Evolutionary conservation across 2,329 filamentous ascomycete genomes (phyloP).

Genomic region (Epichloe festucae): DNA sequence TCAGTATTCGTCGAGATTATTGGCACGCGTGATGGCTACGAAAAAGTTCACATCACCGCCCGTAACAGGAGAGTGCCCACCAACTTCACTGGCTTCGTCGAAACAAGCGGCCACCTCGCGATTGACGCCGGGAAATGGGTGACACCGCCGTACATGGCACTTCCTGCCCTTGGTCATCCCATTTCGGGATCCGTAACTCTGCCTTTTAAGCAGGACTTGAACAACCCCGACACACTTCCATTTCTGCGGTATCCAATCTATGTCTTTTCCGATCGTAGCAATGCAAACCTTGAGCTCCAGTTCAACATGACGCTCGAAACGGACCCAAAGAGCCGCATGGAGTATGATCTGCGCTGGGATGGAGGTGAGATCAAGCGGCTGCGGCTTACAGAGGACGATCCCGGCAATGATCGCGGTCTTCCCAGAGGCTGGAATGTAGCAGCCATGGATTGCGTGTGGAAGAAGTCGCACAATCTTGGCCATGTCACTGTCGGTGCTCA

Average conservation of each 20-base stretch:
- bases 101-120: conserved; percentile 20
- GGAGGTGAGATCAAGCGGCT: conserved; percentile 20
- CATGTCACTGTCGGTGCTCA: conserved; percentile 15
- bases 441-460: conserved; percentile 38
- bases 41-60: conserved; percentile 18
- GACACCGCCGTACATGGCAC: conserved; percentile 13
- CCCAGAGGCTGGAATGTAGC: conserved; percentile 36
- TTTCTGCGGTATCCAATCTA: conserved; percentile 19
- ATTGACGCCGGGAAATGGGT: conserved; percentile 19
- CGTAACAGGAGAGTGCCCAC: conserved; percentile 14
- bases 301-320: conserved; percentile 34
- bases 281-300: conserved; percentile 19
- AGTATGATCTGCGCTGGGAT: conserved; percentile 36
- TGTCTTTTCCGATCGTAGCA: conserved; percentile 13
- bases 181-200: conserved; percentile 11
- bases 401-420: conserved; percentile 18
- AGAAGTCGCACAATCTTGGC: conserved; percentile 22
- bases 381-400: conserved; percentile 17
- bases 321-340: conserved; percentile 33
- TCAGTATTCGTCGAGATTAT: conserved; percentile 22
- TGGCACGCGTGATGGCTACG: conserved; percentile 25
- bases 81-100: conserved; percentile 22
- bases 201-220: conserved; percentile 8
- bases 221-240: conserved; percentile 8
- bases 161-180: conserved; percentile 19